These are phyloP conservation scores for Microstroma glucosiphilum DNA, from an alignment of 1,284 basidiomycete genomes.

Conservation along the genomic window DNA sequence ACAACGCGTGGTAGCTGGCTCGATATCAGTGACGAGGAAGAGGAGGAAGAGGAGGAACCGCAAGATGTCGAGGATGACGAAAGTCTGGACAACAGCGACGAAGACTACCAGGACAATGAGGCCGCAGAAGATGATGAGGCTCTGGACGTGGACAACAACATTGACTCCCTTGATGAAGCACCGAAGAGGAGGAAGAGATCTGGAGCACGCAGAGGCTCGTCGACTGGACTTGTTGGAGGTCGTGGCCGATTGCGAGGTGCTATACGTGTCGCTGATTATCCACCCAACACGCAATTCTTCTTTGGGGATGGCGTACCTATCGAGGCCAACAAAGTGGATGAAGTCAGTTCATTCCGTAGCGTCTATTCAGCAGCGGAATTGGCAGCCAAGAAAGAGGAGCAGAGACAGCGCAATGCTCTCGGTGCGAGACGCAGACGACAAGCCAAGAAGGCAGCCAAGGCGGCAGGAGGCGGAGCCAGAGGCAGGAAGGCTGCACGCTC, in stretches of 20 bases:
- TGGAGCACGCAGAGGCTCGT: not conserved
- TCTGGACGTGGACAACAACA: not conserved
- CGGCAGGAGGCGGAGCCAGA: too few relatives aligned
- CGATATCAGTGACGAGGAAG: too few relatives aligned
- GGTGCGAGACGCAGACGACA: not conserved
- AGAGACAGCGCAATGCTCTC: not conserved
- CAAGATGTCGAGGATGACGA: too few relatives aligned
- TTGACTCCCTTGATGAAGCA: not conserved
- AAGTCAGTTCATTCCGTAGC: constrained; percentile 8
- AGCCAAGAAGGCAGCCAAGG: not conserved
- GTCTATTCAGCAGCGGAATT: constrained; percentile 20
- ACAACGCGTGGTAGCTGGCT: too few relatives aligned
- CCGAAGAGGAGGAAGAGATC: not conserved
- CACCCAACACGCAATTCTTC: constrained; percentile 16
- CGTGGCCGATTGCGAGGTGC: constrained; percentile 12
- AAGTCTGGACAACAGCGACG: too few relatives aligned
- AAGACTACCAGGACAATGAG: too few relatives aligned
- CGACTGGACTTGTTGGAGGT: not conserved
- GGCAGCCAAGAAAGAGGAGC: constrained; percentile 9
- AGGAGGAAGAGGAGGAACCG: too few relatives aligned
- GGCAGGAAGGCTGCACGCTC: too few relatives aligned
- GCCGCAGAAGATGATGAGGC: not conserved
- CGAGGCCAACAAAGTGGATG: constrained; percentile 18
- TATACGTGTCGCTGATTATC: constrained; percentile 18
- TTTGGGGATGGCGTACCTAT: constrained; percentile 11